Evolutionary conservation across 2,329 filamentous ascomycete species (phyloP).

Genomic region (Sclerotinia nivalis): DNA sequence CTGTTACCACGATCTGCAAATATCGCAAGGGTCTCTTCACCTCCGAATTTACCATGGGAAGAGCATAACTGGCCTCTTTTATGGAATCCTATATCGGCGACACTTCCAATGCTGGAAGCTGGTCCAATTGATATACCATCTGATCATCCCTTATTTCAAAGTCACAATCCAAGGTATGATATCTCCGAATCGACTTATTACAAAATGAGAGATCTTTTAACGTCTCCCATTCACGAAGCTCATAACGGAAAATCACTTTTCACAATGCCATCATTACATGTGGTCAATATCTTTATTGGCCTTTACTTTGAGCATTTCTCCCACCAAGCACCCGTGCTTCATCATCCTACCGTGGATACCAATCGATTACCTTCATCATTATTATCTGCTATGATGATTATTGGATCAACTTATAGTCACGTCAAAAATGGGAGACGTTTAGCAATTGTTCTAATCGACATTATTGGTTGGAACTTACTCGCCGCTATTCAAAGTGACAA

Average conservation of each 20-base stretch:
- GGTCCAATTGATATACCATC: constrained; percentile 28
- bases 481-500: constrained; percentile 32
- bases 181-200: constrained; percentile 31
- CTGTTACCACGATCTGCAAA: not conserved
- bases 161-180: constrained; percentile 32
- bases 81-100: constrained; percentile 31
- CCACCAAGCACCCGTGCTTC: constrained; percentile 35
- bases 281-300: constrained; percentile 35
- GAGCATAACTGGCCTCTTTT: constrained; percentile 35
- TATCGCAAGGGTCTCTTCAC: constrained; percentile 27
- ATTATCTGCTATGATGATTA: constrained; percentile 32
- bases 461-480: constrained; percentile 34
- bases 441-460: constrained; percentile 33
- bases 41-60: constrained; percentile 30
- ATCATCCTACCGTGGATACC: constrained; percentile 34
- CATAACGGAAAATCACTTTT: constrained; percentile 19
- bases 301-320: constrained; percentile 36
- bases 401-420: constrained; percentile 34
- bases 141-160: constrained; percentile 28
- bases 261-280: constrained; percentile 30
- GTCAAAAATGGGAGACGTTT: constrained; percentile 34
- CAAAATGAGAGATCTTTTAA: constrained; percentile 16
- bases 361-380: constrained; percentile 35
- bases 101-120: constrained; percentile 25
- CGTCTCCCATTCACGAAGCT: constrained; percentile 1